Percentiles rank a stretch among this genome's conserved stretches.
phyloP scores from a whole-genome alignment of 345 rosid species.

The Sisymbrium irio region DNA sequence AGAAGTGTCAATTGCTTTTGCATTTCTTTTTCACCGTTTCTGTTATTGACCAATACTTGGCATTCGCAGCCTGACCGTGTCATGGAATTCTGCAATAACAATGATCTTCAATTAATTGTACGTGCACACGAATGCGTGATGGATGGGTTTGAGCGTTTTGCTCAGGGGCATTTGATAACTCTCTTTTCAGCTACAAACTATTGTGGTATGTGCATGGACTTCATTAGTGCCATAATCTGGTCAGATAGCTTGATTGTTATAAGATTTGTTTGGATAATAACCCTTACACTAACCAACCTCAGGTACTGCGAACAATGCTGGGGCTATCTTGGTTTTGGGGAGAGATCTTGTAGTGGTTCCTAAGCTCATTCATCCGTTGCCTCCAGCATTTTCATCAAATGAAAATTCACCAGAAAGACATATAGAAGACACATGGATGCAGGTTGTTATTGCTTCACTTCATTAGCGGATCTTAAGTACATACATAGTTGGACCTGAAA shows the following conservation, averaged over 20 bases:
- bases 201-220: conserved; percentile 52
- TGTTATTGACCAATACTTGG: conserved; percentile 19
- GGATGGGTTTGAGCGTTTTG: conserved; percentile 98
- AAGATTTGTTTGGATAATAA: background rate
- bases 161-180: conserved; percentile 90
- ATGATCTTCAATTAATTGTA: conserved; percentile 88
- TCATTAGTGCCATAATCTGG: background rate
- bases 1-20: conserved; percentile 10
- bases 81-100: conserved; percentile 94
- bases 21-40: conserved; percentile 10
- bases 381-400: conserved; percentile 74
- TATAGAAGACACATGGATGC: conserved; percentile 95
- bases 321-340: conserved; percentile 89
- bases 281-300: background rate
- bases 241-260: background rate
- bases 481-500: background rate
- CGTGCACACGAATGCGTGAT: conserved; percentile 97
- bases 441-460: conserved; percentile 41
- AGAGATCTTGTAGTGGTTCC: conserved; percentile 96
- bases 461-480: background rate
- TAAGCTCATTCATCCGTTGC: conserved; percentile 85
- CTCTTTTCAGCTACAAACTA: conserved; percentile 94
- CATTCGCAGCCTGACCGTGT: conserved; percentile 84
- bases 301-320: conserved; percentile 96
- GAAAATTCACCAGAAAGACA: conserved; percentile 72